Percentiles rank a stretch among this genome's conserved stretches.
Conservation (phyloP, 768 basidiomycete genomes). For the Scleroderma bovista region DNA sequence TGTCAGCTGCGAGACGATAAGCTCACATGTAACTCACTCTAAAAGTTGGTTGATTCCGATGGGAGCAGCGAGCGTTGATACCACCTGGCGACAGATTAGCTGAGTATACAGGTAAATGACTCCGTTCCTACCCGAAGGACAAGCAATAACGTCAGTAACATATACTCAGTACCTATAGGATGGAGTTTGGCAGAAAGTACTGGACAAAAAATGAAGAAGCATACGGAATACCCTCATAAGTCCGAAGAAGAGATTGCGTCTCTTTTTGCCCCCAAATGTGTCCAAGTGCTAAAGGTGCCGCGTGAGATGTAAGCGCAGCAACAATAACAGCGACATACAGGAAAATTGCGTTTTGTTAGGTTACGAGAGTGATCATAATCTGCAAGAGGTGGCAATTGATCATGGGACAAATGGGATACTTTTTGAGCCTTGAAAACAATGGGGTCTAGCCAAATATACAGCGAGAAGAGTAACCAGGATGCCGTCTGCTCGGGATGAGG, state of each 20-base stretch:
- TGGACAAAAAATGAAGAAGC: not conserved
- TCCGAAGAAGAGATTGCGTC: slow-evolving; percentile 11
- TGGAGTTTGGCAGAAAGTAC: not conserved
- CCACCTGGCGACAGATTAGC: slow-evolving; percentile 4
- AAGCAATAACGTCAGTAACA: slow-evolving; percentile 3
- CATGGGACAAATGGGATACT: slow-evolving; percentile 39
- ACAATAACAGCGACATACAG: slow-evolving; percentile 15
- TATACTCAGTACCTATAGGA: slow-evolving; percentile 6
- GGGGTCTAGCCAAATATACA: slow-evolving; percentile 52
- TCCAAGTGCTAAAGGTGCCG: slow-evolving; percentile 20
- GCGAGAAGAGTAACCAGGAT: slow-evolving; percentile 28
- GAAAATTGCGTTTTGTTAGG: slow-evolving; percentile 29
- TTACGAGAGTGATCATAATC: slow-evolving; percentile 39
- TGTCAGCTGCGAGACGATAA: not conserved
- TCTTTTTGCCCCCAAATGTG: slow-evolving; percentile 11
- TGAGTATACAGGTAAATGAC: not conserved
- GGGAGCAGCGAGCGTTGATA: slow-evolving; percentile 23
- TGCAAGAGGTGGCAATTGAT: slow-evolving; percentile 42
- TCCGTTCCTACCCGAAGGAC: slow-evolving; percentile 2
- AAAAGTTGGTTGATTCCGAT: slow-evolving; percentile 29
- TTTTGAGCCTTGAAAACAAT: slow-evolving; percentile 39
- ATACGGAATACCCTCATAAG: slow-evolving; percentile 9
- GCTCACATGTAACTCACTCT: slow-evolving; percentile 10
- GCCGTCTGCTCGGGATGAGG: slow-evolving; percentile 40
- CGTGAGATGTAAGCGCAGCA: not conserved